These are phyloP conservation scores for Ramaria sp. DNA, from an alignment of 768 basidiomycete genomes.

Conservation along the genomic window DNA sequence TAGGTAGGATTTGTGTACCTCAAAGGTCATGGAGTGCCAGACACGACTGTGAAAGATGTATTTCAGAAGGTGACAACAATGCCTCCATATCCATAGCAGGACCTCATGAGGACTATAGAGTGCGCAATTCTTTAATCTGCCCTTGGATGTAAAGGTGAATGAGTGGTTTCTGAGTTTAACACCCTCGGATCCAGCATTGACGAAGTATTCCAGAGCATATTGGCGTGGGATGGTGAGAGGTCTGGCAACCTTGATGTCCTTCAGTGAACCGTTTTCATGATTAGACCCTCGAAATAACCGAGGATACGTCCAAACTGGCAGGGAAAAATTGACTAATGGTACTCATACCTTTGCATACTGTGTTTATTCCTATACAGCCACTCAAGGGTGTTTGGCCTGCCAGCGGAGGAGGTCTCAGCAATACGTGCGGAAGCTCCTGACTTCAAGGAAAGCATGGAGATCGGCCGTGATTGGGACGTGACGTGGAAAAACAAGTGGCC, in stretches of 20 bases:
- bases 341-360: neutral
- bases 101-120: constrained; percentile 34
- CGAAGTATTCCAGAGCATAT: constrained; percentile 29
- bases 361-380: neutral
- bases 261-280: neutral
- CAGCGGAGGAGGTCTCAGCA: constrained; percentile 54
- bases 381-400: constrained; percentile 11
- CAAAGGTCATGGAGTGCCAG: constrained; percentile 57
- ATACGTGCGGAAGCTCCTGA: constrained; percentile 71
- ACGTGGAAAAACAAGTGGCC: constrained; percentile 80
- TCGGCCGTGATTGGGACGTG: constrained; percentile 74
- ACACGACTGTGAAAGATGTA: constrained; percentile 41
- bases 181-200: neutral
- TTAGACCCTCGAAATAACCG: constrained; percentile 70
- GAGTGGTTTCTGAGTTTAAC: neutral
- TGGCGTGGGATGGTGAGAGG: constrained; percentile 51
- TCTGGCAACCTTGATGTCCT: neutral
- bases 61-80: constrained; percentile 46
- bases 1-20: constrained; percentile 70
- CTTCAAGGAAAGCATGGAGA: constrained; percentile 81
- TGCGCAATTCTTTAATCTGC: constrained; percentile 61
- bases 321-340: constrained; percentile 71
- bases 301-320: constrained; percentile 71
- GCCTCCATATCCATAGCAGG: neutral
- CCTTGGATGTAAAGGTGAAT: constrained; percentile 47